Evolutionary conservation across 75 land plant species (phyloP), one percentile per base, ranked within the genome.

Genomic region (Cryptomeria japonica): DNA sequence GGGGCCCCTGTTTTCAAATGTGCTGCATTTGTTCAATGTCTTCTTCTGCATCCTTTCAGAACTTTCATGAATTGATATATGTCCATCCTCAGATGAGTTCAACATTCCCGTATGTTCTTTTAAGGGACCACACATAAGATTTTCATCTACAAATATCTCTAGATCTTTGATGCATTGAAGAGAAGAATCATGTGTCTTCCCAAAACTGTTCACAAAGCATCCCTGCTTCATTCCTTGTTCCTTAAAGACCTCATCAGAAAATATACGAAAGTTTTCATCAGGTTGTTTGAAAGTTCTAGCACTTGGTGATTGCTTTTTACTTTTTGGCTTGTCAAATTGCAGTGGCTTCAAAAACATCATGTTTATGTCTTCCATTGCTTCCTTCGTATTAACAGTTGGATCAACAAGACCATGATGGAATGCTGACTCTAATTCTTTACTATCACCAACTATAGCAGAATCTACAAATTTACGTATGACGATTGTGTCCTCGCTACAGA

Each of bases 361-460:
- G 73, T 94, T 93, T 70, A 97, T 97, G 34, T 97, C 97, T 89
- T 90, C 94, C 88, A 94, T 90, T 6, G 95, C 97, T 85, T 93
- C 95, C 85, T 93, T 95, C 28, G 96, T 96, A 85, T 90, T 95
- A 58, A 95, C 79, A 22, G 99, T 96, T 49, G 94, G 92, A 88
- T 97, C 99, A 90, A 93, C 95, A 58, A 96, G 83, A 47, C 93
- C 95, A 76, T 64, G 98, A 88, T 94, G 97, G 88, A 92, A 92
- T 51, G 89, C 92, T 85, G 91, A 92, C 88, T 96, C 94, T 72
- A 91, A 90, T 78, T 84, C 91, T 39, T 90, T 77, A 32, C 88
- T 86, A 51, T 93, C 93, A 86, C 87, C 91, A 31, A 85, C 77
- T 14, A 93, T 90, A 49, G 92, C 91, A 31, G 92, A 90, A 3